Percentiles rank a stretch among this genome's conserved stretches.
Conservation (phyloP, 148 eudicot species). For the Vaccinium myrtillus region DNA sequence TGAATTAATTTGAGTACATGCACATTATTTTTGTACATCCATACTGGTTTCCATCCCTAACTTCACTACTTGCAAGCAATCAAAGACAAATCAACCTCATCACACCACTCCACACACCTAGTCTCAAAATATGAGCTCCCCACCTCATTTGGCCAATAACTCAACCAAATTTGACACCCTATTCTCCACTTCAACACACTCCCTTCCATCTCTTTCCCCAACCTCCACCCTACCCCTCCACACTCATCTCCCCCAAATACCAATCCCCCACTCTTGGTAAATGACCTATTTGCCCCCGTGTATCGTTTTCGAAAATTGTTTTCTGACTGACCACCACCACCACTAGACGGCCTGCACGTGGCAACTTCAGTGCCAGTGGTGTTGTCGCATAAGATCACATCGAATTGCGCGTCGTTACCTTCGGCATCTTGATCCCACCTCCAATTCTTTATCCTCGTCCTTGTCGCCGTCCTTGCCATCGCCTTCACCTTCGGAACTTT, state of each 20-base stretch:
- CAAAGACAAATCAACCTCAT: conserved; percentile 84
- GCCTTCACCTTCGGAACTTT: conserved; percentile 65
- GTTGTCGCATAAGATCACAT: conserved; percentile 56
- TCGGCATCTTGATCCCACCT: conserved; percentile 84
- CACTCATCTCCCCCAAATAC: conserved; percentile 53
- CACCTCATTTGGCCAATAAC: conserved; percentile 76
- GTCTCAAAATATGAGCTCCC: conserved; percentile 63
- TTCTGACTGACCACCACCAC: conserved; percentile 12
- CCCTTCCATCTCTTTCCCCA: conserved; percentile 86
- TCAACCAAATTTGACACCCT: conserved; percentile 75
- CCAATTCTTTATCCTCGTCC: conserved; percentile 65
- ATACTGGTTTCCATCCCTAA: background rate
- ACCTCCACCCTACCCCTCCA: conserved; percentile 74
- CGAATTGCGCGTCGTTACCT: conserved; percentile 58
- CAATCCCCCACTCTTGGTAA: conserved; percentile 65
- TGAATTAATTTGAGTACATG: background rate
- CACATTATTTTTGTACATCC: background rate
- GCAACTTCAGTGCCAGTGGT: conserved; percentile 62
- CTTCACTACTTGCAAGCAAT: conserved; percentile 27
- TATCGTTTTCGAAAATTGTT: conserved; percentile 55
- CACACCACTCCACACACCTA: conserved; percentile 76
- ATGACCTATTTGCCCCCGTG: conserved; percentile 49
- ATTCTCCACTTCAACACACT: conserved; percentile 92
- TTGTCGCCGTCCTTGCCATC: conserved; percentile 43
- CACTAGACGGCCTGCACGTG: conserved; percentile 41